Base-by-base conservation (phyloP, 2,329 filamentous ascomycete species). In the Rachicladosporium sp. region DNA sequence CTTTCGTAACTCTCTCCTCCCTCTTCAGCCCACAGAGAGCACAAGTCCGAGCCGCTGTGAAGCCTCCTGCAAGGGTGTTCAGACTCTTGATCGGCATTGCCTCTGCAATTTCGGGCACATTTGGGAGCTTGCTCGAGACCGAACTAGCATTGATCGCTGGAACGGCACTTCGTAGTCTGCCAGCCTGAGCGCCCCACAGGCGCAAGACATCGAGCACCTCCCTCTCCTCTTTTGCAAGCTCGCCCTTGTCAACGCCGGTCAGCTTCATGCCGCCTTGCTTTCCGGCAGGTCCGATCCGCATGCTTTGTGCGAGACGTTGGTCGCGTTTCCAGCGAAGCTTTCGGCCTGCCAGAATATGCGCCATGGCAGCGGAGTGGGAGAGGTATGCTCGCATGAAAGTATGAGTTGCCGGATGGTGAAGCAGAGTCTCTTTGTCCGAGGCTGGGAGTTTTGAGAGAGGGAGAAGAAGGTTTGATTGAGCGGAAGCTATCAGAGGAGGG, bases 311-410 rank as follows among this genome's bases (percentile, higher is more conserved):
- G 9, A 96, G 68, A 45, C 86, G 78, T 45, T 76, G 80, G 61
- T 96, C 89, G 39, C 89, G 76, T 57, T 93, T 89, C 89, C 89
- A 96, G 41, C 89, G 80, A 37, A 82, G 67, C 53, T 84, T 87
- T 43, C 89, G 79, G 8, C 88, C 89, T 2, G 84, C 82, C 42
- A 95, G 78, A 36, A 95, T 73, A 34, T 80, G 81, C n/a, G 77
- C 83, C 15, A 81, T 78, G 9, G 86, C 82, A 2, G 69, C 70
- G 1, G 73, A 74, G 4, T 85, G 42, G 67, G 66, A 49, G 3
- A 87, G 60, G 47, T 82, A 84, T 19, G 70, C 74, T 36, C 67
- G 65, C 1, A 88, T 66, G 47, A 84, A 87, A 4, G 67, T 60
- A 7, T 77, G 63, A 0, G 79, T 78, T 21, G 69, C 69, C 2